A percentile compares a stretch with the other conserved stretches of the same genome.
phyloP scores from a whole-genome alignment of 495 filamentous ascomycete species.

The Platismatia glauca region DNA sequence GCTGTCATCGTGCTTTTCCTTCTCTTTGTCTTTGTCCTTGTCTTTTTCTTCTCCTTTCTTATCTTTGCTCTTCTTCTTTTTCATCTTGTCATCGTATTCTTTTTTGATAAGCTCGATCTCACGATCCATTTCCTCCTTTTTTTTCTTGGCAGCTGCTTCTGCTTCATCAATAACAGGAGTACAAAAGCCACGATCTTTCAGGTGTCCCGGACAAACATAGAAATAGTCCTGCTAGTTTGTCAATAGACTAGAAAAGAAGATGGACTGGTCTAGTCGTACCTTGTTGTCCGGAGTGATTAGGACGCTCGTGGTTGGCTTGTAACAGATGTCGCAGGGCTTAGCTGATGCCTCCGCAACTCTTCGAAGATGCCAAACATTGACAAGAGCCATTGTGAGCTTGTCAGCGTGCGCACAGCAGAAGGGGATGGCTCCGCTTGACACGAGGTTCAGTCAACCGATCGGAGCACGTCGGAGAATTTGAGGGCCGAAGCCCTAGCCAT shows the following conservation, averaged over 20 bases:
- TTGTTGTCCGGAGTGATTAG: slow-evolving; percentile 86
- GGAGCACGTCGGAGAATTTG: background rate
- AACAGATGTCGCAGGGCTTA: slow-evolving; percentile 84
- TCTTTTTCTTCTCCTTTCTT: slow-evolving; percentile 30
- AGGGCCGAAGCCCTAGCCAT: background rate
- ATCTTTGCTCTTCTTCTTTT: slow-evolving; percentile 55
- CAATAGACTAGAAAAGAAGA: slow-evolving; percentile 1
- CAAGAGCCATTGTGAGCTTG: background rate
- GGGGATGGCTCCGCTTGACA: background rate
- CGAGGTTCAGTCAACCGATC: background rate
- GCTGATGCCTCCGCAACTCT: slow-evolving; percentile 75
- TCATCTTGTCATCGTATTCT: slow-evolving; percentile 68
- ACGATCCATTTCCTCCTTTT: slow-evolving; percentile 56
- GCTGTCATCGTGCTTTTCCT: slow-evolving; percentile 34
- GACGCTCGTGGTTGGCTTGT: slow-evolving; percentile 77
- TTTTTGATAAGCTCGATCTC: slow-evolving; percentile 73
- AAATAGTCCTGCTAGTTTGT: slow-evolving; percentile 69
- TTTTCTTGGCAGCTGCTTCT: slow-evolving; percentile 56
- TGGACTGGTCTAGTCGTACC: slow-evolving; percentile 37
- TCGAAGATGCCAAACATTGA: slow-evolving; percentile 77
- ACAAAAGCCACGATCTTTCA: slow-evolving; percentile 77
- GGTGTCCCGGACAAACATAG: slow-evolving; percentile 75
- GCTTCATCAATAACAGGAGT: slow-evolving; percentile 70
- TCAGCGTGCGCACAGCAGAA: background rate
- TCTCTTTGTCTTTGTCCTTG: slow-evolving; percentile 28